Conservation (phyloP, 129 eudicot genomes). For the Flaveria robusta region DNA sequence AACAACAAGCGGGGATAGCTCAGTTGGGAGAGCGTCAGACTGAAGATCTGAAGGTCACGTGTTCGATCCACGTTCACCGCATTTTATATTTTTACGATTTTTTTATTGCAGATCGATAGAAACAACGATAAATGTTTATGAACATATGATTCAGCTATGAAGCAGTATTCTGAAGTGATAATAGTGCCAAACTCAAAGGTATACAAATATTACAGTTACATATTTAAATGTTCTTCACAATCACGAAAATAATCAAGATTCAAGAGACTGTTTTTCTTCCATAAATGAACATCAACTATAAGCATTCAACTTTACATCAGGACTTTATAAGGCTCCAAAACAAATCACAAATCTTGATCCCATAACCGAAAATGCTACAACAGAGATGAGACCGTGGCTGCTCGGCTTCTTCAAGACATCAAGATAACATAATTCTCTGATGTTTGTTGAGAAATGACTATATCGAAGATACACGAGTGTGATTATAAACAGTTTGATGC, state of each 20-base stretch:
- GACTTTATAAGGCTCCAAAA: constrained; percentile 50
- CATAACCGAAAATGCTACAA: constrained; percentile 22
- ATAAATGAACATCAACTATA: constrained; percentile 73
- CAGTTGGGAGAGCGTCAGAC: constrained; percentile 71
- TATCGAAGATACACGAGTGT: constrained; percentile 29
- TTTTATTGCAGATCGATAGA: no score
- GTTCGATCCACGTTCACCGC: constrained; percentile 99
- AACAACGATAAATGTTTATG: no score
- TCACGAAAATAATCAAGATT: constrained; percentile 18
- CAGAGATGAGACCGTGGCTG: constrained; percentile 87
- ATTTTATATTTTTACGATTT: neutral
- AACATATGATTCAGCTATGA: no score
- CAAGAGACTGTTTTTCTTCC: neutral
- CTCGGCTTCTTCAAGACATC: constrained; percentile 46
- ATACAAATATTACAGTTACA: no score
- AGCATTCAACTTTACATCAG: constrained; percentile 77
- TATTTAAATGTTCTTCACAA: no score
- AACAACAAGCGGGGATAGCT: constrained; percentile 44
- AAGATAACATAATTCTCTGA: no score
- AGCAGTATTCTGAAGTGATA: no score
- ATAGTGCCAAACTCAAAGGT: no score
- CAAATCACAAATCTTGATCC: constrained; percentile 31
- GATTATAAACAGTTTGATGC: constrained; percentile 38
- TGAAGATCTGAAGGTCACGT: constrained; percentile 99
- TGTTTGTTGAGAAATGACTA: neutral